phyloP scores from a whole-genome alignment of 805 yeast genomes.

The Yamadazyma scolyti region DNA sequence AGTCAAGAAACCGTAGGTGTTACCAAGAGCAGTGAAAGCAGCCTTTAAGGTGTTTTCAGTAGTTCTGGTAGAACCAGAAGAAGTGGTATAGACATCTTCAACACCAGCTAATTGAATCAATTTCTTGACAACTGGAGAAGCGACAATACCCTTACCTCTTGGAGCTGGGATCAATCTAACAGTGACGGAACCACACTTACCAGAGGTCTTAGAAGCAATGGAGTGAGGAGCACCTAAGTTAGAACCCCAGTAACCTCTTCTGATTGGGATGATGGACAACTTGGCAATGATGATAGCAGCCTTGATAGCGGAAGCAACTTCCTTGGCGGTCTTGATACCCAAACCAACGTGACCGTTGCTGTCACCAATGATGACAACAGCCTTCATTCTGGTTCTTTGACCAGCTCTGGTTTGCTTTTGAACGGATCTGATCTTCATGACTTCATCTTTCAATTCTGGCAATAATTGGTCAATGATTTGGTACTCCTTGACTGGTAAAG shows the following conservation, averaged over 20 bases:
- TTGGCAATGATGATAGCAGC: constrained; percentile 99
- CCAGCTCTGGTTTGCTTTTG: constrained; percentile 99
- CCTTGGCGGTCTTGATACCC: constrained; percentile 99
- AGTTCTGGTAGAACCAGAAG: constrained; percentile 99
- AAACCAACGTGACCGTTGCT: constrained; percentile 99
- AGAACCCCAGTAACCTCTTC: constrained; percentile 99
- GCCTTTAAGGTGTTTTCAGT: constrained; percentile 99
- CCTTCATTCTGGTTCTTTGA: constrained; percentile 99
- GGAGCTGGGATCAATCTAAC: constrained; percentile 99
- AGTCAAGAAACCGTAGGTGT: constrained; percentile 99
- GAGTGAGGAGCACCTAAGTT: constrained; percentile 99
- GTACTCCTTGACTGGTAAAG: constrained; percentile 99
- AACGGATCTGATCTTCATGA: constrained; percentile 99
- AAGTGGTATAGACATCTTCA: constrained; percentile 98
- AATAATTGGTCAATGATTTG: constrained; percentile 96
- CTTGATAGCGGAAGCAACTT: constrained; percentile 99
- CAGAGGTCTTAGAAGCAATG: constrained; percentile 95
- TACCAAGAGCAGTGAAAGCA: constrained; percentile 98
- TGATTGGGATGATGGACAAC: constrained; percentile 97
- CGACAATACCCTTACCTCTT: constrained; percentile 99
- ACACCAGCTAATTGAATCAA: constrained; percentile 99
- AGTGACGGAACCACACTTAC: constrained; percentile 99
- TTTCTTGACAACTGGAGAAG: constrained; percentile 99
- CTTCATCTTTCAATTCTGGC: constrained; percentile 96
- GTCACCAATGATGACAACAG: constrained; percentile 99